phyloP scores from a whole-genome alignment of 805 yeast species.

The Priceomyces haplophilus region DNA sequence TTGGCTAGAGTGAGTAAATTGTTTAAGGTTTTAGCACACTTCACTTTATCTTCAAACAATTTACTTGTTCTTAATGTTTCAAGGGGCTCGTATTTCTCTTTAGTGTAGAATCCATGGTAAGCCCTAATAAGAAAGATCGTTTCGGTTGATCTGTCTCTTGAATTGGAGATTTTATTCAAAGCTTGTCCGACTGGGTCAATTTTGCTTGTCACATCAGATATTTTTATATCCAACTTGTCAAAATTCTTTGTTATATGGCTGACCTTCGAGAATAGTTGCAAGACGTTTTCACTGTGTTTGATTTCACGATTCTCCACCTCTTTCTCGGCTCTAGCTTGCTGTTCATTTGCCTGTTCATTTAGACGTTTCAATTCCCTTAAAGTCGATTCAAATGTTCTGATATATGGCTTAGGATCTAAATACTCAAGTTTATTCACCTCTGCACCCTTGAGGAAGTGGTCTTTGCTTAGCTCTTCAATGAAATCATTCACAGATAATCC shows the following conservation, averaged over 20 bases:
- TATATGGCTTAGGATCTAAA: slow-evolving; percentile 91
- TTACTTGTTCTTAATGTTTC: slow-evolving; percentile 53
- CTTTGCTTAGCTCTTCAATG: slow-evolving; percentile 73
- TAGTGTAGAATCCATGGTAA: slow-evolving; percentile 71
- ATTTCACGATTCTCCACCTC: slow-evolving; percentile 62
- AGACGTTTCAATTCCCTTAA: slow-evolving; percentile 66
- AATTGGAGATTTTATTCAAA: slow-evolving; percentile 62
- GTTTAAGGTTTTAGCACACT: slow-evolving; percentile 67
- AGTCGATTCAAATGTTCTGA: slow-evolving; percentile 87
- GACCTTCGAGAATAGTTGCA: slow-evolving; percentile 50
- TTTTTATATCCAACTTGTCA: slow-evolving; percentile 47
- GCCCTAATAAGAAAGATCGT: slow-evolving; percentile 72
- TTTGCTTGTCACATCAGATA: slow-evolving; percentile 54
- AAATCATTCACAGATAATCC: slow-evolving; percentile 76
- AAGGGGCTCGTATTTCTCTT: slow-evolving; percentile 53
- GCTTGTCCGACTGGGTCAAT: slow-evolving; percentile 71
- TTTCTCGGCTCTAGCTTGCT: slow-evolving; percentile 49
- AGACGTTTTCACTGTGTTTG: slow-evolving; percentile 64
- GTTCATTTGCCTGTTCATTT: slow-evolving; percentile 50
- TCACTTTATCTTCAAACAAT: slow-evolving; percentile 48
- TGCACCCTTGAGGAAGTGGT: slow-evolving; percentile 52
- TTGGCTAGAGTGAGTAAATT: slow-evolving; percentile 62
- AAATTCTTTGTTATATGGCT: slow-evolving; percentile 47
- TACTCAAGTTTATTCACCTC: slow-evolving; percentile 51
- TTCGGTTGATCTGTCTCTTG: slow-evolving; percentile 68